phyloP scores from a whole-genome alignment of 306 rosid genomes.

The Prunus mume region DNA sequence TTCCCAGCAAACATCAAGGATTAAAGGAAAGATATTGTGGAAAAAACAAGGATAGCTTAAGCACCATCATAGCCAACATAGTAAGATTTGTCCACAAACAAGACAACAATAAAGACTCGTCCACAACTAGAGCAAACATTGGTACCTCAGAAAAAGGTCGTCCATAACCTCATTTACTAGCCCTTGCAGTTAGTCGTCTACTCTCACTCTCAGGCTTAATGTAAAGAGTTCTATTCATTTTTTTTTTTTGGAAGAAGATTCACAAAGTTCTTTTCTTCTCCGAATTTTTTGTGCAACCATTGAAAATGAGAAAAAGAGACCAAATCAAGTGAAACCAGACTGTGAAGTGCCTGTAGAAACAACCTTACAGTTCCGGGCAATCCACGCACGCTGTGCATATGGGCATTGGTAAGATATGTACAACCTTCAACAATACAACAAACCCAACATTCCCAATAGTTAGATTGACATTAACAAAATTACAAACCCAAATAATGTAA shows the following conservation, averaged over 20 bases:
- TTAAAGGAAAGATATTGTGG: neutral
- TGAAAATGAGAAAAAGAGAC: neutral
- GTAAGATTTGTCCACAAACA: neutral
- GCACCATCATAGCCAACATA: neutral
- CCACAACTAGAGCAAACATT: neutral
- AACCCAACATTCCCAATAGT: constrained; percentile 6
- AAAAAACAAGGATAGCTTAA: neutral
- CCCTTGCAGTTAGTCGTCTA: neutral
- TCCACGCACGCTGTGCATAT: constrained; percentile 87
- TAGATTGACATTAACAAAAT: constrained; percentile 13
- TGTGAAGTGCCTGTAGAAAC: neutral
- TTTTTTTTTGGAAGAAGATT: neutral
- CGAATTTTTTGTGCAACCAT: neutral
- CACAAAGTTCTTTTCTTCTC: neutral
- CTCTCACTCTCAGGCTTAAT: neutral
- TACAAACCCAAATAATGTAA: constrained; percentile 2
- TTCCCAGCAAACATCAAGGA: constrained; percentile 11
- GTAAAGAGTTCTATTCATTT: neutral
- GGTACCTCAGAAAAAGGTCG: neutral
- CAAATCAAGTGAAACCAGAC: constrained; percentile 7
- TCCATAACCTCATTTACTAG: neutral
- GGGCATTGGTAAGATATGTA: constrained; percentile 80
- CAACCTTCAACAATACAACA: constrained; percentile 53
- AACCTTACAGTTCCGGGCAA: constrained; percentile 80
- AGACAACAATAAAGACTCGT: neutral